Base-by-base conservation (phyloP, 441 rosid genomes). In the Geranium incanum region DNA sequence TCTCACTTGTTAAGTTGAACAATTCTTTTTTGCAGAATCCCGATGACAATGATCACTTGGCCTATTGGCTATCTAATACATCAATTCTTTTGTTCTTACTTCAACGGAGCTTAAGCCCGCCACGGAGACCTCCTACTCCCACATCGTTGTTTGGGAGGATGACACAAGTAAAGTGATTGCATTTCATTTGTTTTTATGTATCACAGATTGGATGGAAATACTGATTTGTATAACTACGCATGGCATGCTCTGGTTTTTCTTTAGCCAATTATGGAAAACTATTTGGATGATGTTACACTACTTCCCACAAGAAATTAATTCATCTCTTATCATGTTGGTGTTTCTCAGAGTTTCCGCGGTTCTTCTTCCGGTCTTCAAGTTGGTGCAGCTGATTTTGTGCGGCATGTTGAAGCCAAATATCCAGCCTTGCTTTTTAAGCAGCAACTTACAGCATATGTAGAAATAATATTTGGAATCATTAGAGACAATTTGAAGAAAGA, bases 391-490 rank as follows among this genome's bases (percentile, higher is more conserved):
- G 95, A 87, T 70, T 66, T 79, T 38, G 83, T 86, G 60, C 85
- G 77, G 36, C 87, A 81, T 80, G 93, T 92, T 70, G 99, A 91
- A 74, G 93, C 96, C 66, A 91, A 84, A 78, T 92, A 89, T 78
- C 98, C 99, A 76, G 98, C 97, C 68, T 78, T 85, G 80, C 92
- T 92, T 76, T 95, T 95, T 74, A 86, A 88, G 89, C 96, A 95
- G 81, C 99, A 95, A 78, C 90, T 95, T 73, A 86, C 95, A 18
- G 98, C 97, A 7, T 90, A 86, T 62, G 91, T 92, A 68, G 99
- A 92, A 79, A 95, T 86, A 15, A 85, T 95, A 70, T 95, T 82
- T 78, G 96, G 96, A 74, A 81, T 95, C 57, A 78, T 90, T 75
- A 81, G 91, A 80, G 99, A 92, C 78, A 91, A 95, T 77, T 55